Percentiles rank a stretch among this genome's conserved stretches.
Conservation (phyloP, 2,329 filamentous ascomycete species). For the Fusarium nanum region DNA sequence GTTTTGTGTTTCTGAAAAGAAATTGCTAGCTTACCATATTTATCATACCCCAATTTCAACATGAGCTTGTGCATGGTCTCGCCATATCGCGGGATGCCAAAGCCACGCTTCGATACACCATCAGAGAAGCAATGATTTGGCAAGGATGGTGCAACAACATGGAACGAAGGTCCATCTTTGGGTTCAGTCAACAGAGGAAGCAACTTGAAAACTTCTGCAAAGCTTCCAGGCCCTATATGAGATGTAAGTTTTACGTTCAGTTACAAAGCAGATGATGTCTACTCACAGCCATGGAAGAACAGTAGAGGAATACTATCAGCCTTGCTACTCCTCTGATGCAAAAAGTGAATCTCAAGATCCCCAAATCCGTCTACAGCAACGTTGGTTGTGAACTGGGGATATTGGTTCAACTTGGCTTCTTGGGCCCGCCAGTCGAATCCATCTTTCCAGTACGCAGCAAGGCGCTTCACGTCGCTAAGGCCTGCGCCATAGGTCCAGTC, state of each 20-base stretch:
- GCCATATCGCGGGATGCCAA: background rate
- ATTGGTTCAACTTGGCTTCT: background rate
- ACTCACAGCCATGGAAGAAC: background rate
- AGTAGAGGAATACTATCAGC: background rate
- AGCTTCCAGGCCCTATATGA: background rate
- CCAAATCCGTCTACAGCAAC: background rate
- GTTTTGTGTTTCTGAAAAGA: fast-evolving
- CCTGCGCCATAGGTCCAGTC: background rate
- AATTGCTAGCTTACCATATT: background rate
- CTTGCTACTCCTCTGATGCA: background rate
- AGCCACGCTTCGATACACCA: background rate
- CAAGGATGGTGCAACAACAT: background rate
- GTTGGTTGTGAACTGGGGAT: background rate
- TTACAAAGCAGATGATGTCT: no score
- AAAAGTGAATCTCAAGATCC: background rate
- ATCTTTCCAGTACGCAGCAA: background rate
- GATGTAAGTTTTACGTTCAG: no score
- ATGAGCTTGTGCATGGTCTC: background rate
- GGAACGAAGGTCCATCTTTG: background rate
- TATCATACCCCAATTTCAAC: background rate
- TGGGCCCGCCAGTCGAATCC: background rate
- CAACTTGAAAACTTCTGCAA: background rate
- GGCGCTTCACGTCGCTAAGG: background rate
- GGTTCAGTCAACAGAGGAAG: background rate
- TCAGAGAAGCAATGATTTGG: background rate